phyloP scores from a whole-genome alignment of 805 yeast genomes.

The Kluyveromyces nonfermentans region DNA sequence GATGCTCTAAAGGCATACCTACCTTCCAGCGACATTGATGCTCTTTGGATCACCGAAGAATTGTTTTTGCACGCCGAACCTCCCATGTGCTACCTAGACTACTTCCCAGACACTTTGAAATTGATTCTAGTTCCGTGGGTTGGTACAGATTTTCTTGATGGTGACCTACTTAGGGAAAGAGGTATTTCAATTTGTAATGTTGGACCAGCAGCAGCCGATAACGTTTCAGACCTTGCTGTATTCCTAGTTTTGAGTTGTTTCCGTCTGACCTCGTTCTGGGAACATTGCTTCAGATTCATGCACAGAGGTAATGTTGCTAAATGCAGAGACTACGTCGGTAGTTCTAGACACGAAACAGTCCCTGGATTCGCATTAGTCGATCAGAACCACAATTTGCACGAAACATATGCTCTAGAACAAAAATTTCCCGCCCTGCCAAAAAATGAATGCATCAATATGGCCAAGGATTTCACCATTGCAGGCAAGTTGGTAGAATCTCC shows the following conservation, averaged over 20 bases:
- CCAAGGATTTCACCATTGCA: constrained; percentile 37
- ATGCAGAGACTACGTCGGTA: constrained; percentile 34
- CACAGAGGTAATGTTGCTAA: constrained; percentile 35
- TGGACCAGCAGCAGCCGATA: constrained; percentile 48
- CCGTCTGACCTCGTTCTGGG: constrained; percentile 45
- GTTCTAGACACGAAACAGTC: constrained; percentile 7
- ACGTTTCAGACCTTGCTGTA: constrained; percentile 67
- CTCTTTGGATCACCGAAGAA: constrained; percentile 47
- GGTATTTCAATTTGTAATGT: constrained; percentile 53
- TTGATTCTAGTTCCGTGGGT: constrained; percentile 50
- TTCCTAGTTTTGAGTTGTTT: constrained; percentile 49
- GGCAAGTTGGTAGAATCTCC: constrained; percentile 43
- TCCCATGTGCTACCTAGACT: constrained; percentile 34
- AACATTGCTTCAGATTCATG: constrained; percentile 31
- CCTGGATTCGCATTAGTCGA: constrained; percentile 18
- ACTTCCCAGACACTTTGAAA: constrained; percentile 39
- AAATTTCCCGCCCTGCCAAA: constrained; percentile 11
- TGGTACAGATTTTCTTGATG: constrained; percentile 49
- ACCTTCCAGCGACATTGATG: constrained; percentile 34
- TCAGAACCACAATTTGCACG: constrained; percentile 10
- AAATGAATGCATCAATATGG: constrained; percentile 28
- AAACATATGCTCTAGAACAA: neutral
- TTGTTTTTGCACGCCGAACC: constrained; percentile 39
- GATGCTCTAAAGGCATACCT: constrained; percentile 37
- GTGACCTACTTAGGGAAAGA: constrained; percentile 31